These are phyloP conservation scores for Elymus sibiricus DNA, from an alignment of 176 grass and related monocot genomes.

Conservation along the genomic window DNA sequence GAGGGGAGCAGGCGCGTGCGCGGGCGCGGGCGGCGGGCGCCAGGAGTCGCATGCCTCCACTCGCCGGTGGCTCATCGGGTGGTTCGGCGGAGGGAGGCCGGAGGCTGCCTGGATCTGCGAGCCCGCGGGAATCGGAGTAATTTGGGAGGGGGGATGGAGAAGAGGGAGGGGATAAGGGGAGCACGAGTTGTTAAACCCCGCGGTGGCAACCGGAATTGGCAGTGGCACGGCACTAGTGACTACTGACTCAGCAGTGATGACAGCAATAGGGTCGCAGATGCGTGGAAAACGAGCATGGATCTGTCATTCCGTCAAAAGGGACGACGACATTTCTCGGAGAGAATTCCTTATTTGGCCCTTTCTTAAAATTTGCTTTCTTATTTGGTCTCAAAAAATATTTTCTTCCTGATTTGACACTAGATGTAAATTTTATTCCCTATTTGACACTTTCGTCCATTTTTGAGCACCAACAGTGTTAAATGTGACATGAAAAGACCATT, in stretches of 20 bases:
- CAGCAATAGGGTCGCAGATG: not conserved
- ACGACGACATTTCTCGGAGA: too few relatives aligned
- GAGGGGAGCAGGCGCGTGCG: not conserved
- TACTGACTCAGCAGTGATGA: not conserved
- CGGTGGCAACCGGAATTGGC: not conserved
- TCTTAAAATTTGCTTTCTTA: too few relatives aligned
- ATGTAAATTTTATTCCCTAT: too few relatives aligned
- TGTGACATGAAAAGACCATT: too few relatives aligned
- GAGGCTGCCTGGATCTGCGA: slow-evolving; percentile 16
- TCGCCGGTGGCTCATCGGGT: slow-evolving; percentile 18
- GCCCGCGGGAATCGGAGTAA: slow-evolving; percentile 1
- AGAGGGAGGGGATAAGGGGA: slow-evolving; percentile 10
- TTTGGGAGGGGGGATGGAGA: not conserved
- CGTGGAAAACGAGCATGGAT: not conserved
- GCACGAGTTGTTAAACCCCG: slow-evolving; percentile 14
- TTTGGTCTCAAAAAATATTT: too few relatives aligned
- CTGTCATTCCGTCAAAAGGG: too few relatives aligned
- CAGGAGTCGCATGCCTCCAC: slow-evolving; percentile 43
- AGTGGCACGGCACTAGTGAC: not conserved
- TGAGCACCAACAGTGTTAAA: too few relatives aligned
- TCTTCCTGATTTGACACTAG: too few relatives aligned
- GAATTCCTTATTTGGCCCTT: too few relatives aligned
- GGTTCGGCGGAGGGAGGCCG: not conserved
- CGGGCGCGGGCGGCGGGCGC: slow-evolving; percentile 17
- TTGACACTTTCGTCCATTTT: too few relatives aligned